Evolutionary conservation across 352 stramenopile genomes (phyloP).

Genomic region (Blastocystis sp.): DNA sequence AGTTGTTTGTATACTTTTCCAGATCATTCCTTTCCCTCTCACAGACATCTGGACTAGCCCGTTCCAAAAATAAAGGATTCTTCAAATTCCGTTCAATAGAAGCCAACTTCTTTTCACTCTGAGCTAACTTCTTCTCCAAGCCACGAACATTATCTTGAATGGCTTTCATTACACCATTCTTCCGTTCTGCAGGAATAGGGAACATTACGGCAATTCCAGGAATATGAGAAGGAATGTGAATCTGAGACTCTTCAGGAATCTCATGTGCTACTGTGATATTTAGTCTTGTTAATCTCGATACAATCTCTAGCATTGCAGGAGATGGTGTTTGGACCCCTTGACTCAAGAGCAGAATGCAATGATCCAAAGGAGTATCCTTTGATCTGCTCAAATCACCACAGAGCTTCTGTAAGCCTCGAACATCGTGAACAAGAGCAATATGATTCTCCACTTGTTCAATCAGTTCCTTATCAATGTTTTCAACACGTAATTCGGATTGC

Average conservation of each 20-base stretch:
- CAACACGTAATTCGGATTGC: background rate
- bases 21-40: slow-evolving; percentile 6
- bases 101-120: slow-evolving; percentile 16
- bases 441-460: slow-evolving; percentile 5
- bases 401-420: background rate
- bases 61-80: slow-evolving; percentile 30
- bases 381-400: background rate
- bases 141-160: slow-evolving; percentile 24
- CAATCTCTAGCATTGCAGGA: background rate
- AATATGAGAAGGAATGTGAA: slow-evolving; percentile 22
- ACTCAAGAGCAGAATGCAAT: background rate
- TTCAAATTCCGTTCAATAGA: slow-evolving; percentile 24
- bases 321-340: background rate
- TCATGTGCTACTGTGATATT: background rate
- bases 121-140: slow-evolving; percentile 6
- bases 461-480: background rate
- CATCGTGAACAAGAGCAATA: background rate
- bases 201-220: slow-evolving; percentile 32
- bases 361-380: background rate
- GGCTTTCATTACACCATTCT: background rate
- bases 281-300: background rate
- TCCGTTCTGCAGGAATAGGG: slow-evolving; percentile 7
- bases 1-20: background rate
- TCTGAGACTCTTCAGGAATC: background rate
- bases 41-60: slow-evolving; percentile 10